Percentiles rank a stretch among this genome's conserved stretches.
Conservation (phyloP, 768 basidiomycete species). For the Gloeopeniophorella convolvens region DNA sequence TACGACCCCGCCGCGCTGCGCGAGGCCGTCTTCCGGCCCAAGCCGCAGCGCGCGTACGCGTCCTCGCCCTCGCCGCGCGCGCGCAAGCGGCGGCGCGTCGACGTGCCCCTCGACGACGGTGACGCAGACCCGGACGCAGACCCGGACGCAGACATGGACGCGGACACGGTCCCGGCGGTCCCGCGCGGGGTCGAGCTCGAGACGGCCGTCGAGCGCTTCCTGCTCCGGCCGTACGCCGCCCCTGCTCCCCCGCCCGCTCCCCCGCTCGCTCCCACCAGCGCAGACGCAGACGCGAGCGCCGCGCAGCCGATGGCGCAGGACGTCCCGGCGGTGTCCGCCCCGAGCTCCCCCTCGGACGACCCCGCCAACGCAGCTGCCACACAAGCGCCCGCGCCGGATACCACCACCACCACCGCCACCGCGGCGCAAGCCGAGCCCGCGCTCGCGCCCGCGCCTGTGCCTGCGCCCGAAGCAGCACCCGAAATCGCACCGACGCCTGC, state of each 20-base stretch:
- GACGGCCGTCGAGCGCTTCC: constrained; percentile 27
- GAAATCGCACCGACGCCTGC: too few relatives aligned
- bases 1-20: constrained; percentile 27
- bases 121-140: background rate
- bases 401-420: background rate
- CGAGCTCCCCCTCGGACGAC: too few relatives aligned
- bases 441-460: too few relatives aligned
- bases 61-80: constrained; percentile 6
- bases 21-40: constrained; percentile 22
- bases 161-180: background rate
- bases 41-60: background rate
- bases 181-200: constrained; percentile 26
- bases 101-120: constrained; percentile 1
- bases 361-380: too few relatives aligned
- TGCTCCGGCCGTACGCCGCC: constrained; percentile 20
- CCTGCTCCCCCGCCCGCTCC: too few relatives aligned
- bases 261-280: too few relatives aligned
- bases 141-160: constrained; percentile 6
- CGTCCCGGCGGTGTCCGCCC: background rate
- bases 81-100: constrained; percentile 20
- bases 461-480: too few relatives aligned
- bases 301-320: background rate
- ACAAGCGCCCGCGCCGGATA: background rate
- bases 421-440: background rate
- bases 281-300: background rate